Conservation (phyloP, 169 alveolate species). For the Plasmodium relictum region DNA sequence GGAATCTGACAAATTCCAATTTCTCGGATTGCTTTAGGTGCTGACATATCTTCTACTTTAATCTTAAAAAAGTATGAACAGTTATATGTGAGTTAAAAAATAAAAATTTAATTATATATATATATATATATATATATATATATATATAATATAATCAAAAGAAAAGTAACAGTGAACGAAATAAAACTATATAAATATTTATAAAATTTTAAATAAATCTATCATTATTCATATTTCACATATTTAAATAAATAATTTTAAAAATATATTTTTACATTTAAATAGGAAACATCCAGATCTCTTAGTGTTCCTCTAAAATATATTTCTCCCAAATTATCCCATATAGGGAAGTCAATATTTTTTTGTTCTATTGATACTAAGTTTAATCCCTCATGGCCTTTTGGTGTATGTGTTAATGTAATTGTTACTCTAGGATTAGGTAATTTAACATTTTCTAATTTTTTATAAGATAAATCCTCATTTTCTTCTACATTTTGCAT, state of each 20-base stretch:
- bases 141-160: neutral
- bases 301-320: constrained; percentile 87
- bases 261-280: constrained; percentile 26
- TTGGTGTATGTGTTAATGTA: constrained; percentile 48
- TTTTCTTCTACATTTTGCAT: constrained; percentile 56
- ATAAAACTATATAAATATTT: no score
- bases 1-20: constrained; percentile 82
- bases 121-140: neutral
- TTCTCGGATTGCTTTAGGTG: constrained; percentile 79
- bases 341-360: constrained; percentile 78
- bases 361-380: constrained; percentile 46
- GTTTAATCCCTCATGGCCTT: constrained; percentile 53
- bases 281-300: constrained; percentile 85
- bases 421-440: constrained; percentile 75
- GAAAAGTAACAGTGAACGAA: no score
- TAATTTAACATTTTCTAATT: constrained; percentile 31
- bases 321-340: constrained; percentile 89
- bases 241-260: neutral
- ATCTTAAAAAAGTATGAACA: constrained; percentile 49
- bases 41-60: constrained; percentile 82
- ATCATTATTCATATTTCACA: neutral
- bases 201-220: no score
- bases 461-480: constrained; percentile 45
- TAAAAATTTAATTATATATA: neutral
- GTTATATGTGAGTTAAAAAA: no score